Evolutionary conservation across 1,284 basidiomycete species (phyloP).

Genomic region (Peniophora sp.): DNA sequence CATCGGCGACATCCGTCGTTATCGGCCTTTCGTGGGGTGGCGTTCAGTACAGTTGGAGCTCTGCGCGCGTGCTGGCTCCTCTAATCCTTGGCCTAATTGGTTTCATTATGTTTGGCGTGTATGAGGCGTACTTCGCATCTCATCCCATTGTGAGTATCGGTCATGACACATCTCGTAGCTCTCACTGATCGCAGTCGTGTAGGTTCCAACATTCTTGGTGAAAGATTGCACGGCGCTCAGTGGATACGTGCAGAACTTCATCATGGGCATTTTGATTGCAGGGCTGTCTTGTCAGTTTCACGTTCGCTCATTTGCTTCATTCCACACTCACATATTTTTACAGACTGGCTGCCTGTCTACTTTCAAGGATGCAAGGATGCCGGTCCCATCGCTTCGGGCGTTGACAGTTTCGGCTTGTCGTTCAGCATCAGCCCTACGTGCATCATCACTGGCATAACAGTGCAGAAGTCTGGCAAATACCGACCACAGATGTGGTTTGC

Average conservation of each 20-base stretch:
- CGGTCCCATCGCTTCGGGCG: constrained; percentile 22
- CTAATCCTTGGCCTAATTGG: constrained; percentile 22
- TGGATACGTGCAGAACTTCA: constrained; percentile 5
- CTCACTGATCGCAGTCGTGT: neutral
- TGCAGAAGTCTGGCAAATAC: constrained; percentile 12
- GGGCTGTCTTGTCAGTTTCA: neutral
- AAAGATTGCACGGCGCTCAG: constrained; percentile 9
- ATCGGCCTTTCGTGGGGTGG: constrained; percentile 28
- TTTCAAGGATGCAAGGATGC: constrained; percentile 25
- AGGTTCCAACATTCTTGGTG: constrained; percentile 10
- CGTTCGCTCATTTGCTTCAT: neutral
- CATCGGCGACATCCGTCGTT: constrained; percentile 17
- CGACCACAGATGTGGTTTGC: constrained; percentile 19
- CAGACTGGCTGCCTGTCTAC: constrained; percentile 24
- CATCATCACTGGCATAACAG: constrained; percentile 11
- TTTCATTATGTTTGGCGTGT: constrained; percentile 20
- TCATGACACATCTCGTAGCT: neutral
- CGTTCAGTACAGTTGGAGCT: constrained; percentile 22
- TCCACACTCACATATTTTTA: neutral
- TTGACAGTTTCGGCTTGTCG: constrained; percentile 21
- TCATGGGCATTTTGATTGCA: neutral
- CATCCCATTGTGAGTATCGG: constrained; percentile 3
- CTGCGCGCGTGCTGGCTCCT: constrained; percentile 18
- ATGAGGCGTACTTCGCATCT: constrained; percentile 7
- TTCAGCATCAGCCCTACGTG: constrained; percentile 15